Evolutionary conservation across 306 rosid genomes (phyloP), one percentile per base, ranked within the genome.

Genomic region (Ochetophila trinervis): DNA sequence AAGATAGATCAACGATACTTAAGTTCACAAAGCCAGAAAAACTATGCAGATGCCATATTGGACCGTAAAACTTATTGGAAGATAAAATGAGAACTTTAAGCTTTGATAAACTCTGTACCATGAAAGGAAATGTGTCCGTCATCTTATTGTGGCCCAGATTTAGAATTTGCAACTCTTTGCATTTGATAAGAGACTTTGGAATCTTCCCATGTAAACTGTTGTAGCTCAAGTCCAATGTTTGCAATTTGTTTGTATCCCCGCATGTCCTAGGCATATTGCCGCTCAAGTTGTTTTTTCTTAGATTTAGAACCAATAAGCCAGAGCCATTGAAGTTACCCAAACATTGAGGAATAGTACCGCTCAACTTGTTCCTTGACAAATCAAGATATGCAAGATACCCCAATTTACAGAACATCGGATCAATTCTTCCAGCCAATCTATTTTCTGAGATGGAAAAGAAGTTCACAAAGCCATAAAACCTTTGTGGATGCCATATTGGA

Each of bases 141-240:
- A 52, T 12, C 12, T 34, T 32, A 22, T 65, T 65, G 70, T 52
- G 17, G 4, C 70, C 70, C 8, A 65, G 70, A 52, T 65, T 53
- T 7, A 65, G 18, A 65, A 65, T 11, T 48, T 24, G 0, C n/a
- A 63, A 5, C 19, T 2, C 2, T 27, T 16, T 4, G 1, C 67
- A 63, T 9, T 63, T 48, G 9, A 23, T 10, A 18, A 63, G 32
- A 23, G 67, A 63, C 30, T 48, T 2, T 27, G 67, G 67, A 48
- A 63, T 11, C 42, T 63, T 49, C 8, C 67, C 67, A 15, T 48
- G 42, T n/a, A 63, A 47, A 8, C 17, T 24, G 42, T 63, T 63
- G 23, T 47, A 23, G 30, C 67, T 48, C 20, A 63, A 19, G 20
- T 63, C 67, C 55, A 63, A 16, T 0, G 45, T 63, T 23, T 0